phyloP scores from a whole-genome alignment of 2,329 filamentous ascomycete species.

The Aureobasidium zeae region DNA sequence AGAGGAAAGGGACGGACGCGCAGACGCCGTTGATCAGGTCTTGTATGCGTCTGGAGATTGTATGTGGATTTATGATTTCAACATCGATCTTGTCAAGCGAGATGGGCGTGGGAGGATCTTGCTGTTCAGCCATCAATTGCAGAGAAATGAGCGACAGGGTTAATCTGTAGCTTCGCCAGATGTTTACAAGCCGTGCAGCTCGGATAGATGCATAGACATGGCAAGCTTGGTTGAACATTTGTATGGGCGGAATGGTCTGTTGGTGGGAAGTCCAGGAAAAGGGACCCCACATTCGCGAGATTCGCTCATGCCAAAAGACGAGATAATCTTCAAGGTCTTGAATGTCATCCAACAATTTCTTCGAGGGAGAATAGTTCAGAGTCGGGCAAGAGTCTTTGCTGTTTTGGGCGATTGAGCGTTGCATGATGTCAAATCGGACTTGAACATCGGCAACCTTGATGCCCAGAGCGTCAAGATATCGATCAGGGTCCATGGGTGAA shows the following conservation, averaged over 20 bases:
- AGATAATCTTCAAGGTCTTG: neutral
- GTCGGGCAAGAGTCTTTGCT: too few species aligned
- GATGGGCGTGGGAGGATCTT: too few species aligned
- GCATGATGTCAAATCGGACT: too few species aligned
- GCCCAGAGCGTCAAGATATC: neutral
- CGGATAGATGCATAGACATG: neutral
- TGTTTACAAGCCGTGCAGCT: neutral
- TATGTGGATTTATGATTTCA: neutral
- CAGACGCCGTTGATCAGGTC: neutral
- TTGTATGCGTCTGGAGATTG: neutral
- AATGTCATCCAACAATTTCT: neutral
- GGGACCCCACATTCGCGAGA: neutral
- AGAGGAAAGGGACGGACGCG: neutral
- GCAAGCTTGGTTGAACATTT: neutral
- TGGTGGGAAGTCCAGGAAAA: neutral
- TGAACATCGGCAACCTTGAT: neutral
- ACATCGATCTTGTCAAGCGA: too few species aligned
- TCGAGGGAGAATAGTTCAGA: neutral
- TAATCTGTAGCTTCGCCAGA: constrained; percentile 3
- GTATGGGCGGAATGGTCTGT: neutral
- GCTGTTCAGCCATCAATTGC: neutral
- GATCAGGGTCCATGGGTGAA: neutral
- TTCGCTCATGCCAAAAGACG: neutral
- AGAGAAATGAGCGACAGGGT: neutral
- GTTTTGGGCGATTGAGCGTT: too few species aligned